phyloP scores from a whole-genome alignment of 129 eudicot species.

The Centrapalus pauciflorus region DNA sequence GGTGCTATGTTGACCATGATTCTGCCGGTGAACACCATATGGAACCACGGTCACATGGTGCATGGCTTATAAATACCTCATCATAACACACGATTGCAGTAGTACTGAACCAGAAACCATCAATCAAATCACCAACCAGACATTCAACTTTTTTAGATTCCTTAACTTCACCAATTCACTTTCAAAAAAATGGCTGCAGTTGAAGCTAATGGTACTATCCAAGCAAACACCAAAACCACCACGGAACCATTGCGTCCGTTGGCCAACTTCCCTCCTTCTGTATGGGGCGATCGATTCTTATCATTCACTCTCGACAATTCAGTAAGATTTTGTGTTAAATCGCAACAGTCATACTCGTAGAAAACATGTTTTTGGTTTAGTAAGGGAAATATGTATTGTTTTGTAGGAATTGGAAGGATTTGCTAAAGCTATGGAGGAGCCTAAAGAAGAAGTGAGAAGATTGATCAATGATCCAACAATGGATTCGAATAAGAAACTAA shows the following conservation, averaged over 20 bases:
- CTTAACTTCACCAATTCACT: too few species aligned
- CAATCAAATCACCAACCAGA: too few species aligned
- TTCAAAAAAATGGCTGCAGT: slow-evolving; percentile 18
- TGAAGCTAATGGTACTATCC: not conserved
- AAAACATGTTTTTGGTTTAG: too few species aligned
- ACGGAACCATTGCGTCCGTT: slow-evolving; percentile 23
- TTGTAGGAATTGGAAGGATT: slow-evolving; percentile 11
- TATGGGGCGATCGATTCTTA: slow-evolving; percentile 38
- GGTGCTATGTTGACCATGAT: too few species aligned
- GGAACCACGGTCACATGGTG: too few species aligned
- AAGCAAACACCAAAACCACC: slow-evolving; percentile 9
- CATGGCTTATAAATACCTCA: too few species aligned
- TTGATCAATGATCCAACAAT: not conserved
- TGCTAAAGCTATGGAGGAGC: slow-evolving; percentile 15
- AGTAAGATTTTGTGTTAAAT: slow-evolving; percentile 3
- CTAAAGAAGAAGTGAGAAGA: slow-evolving; percentile 23
- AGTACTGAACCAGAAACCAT: too few species aligned
- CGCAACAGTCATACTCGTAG: too few species aligned
- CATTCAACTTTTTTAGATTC: too few species aligned
- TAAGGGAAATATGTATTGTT: not conserved
- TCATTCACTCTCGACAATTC: slow-evolving; percentile 22
- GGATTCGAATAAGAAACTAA: slow-evolving; percentile 16
- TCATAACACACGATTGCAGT: too few species aligned
- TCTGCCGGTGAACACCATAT: too few species aligned
- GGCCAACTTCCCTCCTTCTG: slow-evolving; percentile 41